These are phyloP conservation scores for Pseudogymnoascus sp. DNA, from an alignment of 2,329 filamentous ascomycete genomes.

Conservation along the genomic window DNA sequence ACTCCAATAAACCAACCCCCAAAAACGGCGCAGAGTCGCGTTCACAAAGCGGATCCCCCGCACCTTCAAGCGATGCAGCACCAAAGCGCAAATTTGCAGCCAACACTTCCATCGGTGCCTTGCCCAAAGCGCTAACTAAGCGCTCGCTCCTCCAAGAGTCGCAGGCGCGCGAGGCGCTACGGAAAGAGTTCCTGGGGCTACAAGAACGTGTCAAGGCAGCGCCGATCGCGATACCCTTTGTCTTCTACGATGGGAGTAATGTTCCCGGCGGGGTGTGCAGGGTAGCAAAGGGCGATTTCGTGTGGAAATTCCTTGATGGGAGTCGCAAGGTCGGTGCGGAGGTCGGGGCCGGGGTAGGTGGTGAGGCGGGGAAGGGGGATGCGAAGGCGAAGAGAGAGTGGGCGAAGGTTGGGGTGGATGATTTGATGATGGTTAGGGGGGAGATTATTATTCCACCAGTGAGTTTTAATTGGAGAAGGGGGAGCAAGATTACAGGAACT, in stretches of 20 bases:
- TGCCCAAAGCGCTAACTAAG: slow-evolving; percentile 73
- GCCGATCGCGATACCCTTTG: slow-evolving; percentile 86
- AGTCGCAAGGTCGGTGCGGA: slow-evolving; percentile 87
- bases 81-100: slow-evolving; percentile 49
- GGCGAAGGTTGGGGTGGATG: slow-evolving; percentile 90
- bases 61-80: slow-evolving; percentile 19
- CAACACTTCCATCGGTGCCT: slow-evolving; percentile 54
- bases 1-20: slow-evolving; percentile 35
- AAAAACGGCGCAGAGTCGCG: slow-evolving; percentile 26
- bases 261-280: slow-evolving; percentile 76
- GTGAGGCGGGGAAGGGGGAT: slow-evolving; percentile 51
- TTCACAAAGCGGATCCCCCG: slow-evolving; percentile 28
- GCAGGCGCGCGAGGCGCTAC: slow-evolving; percentile 64
- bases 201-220: slow-evolving; percentile 85
- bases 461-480: slow-evolving; percentile 37
- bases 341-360: slow-evolving; percentile 59
- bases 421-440: slow-evolving; percentile 86
- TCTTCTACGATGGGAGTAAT: slow-evolving; percentile 94
- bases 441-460: slow-evolving; percentile 93
- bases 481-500: neutral
- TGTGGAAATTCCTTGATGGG: slow-evolving; percentile 90
- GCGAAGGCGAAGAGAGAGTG: slow-evolving; percentile 68
- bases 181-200: slow-evolving; percentile 72
- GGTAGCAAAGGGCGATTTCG: slow-evolving; percentile 85
- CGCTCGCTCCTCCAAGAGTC: slow-evolving; percentile 72